Evolutionary conservation across 2,329 filamentous ascomycete genomes (phyloP), one percentile per base, ranked within the genome.

Genomic region (Botryotinia calthae): DNA sequence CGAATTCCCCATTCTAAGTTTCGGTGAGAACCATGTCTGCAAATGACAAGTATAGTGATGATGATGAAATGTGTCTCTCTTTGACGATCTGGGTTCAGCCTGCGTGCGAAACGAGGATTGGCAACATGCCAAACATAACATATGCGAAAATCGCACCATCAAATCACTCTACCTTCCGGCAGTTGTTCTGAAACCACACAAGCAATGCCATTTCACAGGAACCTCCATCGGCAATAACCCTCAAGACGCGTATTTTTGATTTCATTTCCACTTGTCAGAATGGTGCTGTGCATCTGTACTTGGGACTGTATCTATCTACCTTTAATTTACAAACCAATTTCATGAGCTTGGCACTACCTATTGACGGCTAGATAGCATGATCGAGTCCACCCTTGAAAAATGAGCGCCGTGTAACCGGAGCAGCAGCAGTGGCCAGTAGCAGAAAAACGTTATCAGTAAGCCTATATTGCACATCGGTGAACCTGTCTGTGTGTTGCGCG

Each of bases 41-140:
- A n/a, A 25, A n/a, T 16, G 48, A 54, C 48, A n/a, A n/a, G 48
- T 14, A n/a, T 25, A 22, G 25, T n/a, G 48, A 51, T 66, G 48
- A 51, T 66, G 63, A 66, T 66, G 63, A 66, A 66, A 66, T 51
- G 34, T 37, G 44, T 66, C 44, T 51, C 31, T 51, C 28, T 34
- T 48, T 20, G 64, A 20, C 64, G 28, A 42, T 46, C 63, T 20
- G 18, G 62, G 28, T 48, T 65, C 63, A 34, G 63, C 63, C 42
- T 48, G 44, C 44, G 22, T 5, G 42, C 48, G 44, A 65, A 34
- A 31, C 63, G 18, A 25, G 42, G n/a, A 20, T 31, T 28, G 9
- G 31, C 12, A 51, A 48, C 18, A 65, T 48, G 62, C 46, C 28
- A 51, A 51, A 66, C 44, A 28, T 51, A 37, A 66, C 44, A 28